These are phyloP conservation scores for Omphalotus olearius DNA, from an alignment of 1,284 basidiomycete genomes.

Conservation along the genomic window DNA sequence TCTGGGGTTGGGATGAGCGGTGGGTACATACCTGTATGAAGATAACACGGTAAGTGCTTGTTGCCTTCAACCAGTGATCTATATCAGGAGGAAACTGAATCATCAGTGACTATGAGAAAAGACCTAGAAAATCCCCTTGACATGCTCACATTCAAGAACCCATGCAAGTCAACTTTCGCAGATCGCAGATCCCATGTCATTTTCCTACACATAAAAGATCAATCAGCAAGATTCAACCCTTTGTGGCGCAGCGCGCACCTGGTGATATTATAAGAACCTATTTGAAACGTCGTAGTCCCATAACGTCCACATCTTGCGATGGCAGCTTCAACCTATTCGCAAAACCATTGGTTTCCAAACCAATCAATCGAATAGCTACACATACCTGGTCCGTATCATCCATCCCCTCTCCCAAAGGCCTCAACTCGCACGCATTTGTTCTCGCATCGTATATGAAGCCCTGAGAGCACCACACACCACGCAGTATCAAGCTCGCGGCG, in stretches of 20 bases:
- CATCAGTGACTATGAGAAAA: too few species aligned
- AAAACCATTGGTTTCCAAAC: too few species aligned
- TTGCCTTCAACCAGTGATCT: conserved; percentile 55
- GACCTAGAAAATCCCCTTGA: too few species aligned
- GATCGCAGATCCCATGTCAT: conserved; percentile 58
- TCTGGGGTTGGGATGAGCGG: conserved; percentile 1
- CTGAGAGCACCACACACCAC: too few species aligned
- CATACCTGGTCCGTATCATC: conserved; percentile 40
- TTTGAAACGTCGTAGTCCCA: conserved; percentile 41
- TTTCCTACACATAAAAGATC: conserved; percentile 32
- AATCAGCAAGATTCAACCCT: neutral
- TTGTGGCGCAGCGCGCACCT: conserved; percentile 26
- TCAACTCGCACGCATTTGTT: conserved; percentile 27
- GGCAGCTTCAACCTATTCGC: conserved; percentile 41
- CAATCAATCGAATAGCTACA: neutral
- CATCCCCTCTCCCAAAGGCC: conserved; percentile 34
- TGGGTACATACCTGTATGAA: conserved; percentile 49
- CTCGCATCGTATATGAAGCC: too few species aligned
- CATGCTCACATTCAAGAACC: conserved; percentile 47
- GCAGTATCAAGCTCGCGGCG: too few species aligned
- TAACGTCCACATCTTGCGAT: conserved; percentile 49
- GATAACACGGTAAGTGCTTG: conserved; percentile 56
- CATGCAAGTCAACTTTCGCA: conserved; percentile 49
- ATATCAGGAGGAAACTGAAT: conserved; percentile 59
- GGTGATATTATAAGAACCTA: conserved; percentile 50